A percentile compares a stretch with the other conserved stretches of the same genome.
Evolutionary conservation across 768 basidiomycete species (phyloP).

Genomic region (Amanita muscaria): DNA sequence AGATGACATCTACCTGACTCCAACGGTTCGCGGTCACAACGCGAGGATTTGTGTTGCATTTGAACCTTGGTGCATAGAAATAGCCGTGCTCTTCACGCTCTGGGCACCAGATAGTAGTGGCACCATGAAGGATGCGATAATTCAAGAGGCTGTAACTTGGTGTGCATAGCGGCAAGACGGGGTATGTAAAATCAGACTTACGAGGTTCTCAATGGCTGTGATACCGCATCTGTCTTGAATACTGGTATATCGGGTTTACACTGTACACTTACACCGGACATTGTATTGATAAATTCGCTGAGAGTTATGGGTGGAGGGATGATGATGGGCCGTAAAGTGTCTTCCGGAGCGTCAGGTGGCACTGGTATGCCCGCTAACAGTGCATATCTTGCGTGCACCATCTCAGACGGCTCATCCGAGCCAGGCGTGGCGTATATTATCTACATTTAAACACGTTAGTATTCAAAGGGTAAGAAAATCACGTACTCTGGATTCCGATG

Average conservation of each 20-base stretch:
- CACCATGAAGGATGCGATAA: constrained; percentile 58
- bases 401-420: constrained; percentile 9
- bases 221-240: neutral
- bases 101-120: constrained; percentile 70
- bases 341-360: constrained; percentile 54
- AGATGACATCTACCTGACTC: constrained; percentile 53
- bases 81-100: constrained; percentile 81
- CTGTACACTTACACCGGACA: constrained; percentile 5
- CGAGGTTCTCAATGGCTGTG: constrained; percentile 49
- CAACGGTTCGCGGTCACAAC: constrained; percentile 72
- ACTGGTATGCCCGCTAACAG: constrained; percentile 54
- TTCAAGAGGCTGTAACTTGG: constrained; percentile 43
- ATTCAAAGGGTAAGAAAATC: neutral
- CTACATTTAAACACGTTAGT: neutral
- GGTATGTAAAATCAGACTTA: constrained; percentile 24
- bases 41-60: constrained; percentile 73
- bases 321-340: constrained; percentile 58
- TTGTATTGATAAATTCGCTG: constrained; percentile 34
- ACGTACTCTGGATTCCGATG: constrained; percentile 48
- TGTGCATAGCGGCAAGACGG: neutral
- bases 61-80: constrained; percentile 63
- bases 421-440: constrained; percentile 5
- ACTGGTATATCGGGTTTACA: neutral
- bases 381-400: constrained; percentile 43
- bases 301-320: constrained; percentile 57